Conservation (phyloP, 2,329 filamentous ascomycete species). For the Teratosphaeria destructans region DNA sequence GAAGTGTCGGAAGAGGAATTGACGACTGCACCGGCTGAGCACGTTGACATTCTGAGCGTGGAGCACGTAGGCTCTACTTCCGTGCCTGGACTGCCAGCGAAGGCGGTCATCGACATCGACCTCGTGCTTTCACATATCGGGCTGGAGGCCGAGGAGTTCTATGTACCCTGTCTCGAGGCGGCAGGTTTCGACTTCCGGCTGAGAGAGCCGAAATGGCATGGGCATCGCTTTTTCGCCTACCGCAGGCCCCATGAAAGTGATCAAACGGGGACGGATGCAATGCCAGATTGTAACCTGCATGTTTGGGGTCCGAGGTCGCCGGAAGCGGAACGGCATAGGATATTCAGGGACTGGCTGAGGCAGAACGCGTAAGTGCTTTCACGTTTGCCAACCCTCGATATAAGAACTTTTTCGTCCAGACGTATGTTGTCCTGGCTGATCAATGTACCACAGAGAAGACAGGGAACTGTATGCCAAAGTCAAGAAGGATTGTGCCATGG, state of each 20-base stretch:
- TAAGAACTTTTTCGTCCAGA: background rate
- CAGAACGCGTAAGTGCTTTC: background rate
- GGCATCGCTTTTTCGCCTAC: slow-evolving; percentile 38
- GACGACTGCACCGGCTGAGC: background rate
- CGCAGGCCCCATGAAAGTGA: background rate
- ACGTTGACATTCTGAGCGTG: slow-evolving; percentile 25
- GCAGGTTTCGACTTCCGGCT: slow-evolving; percentile 38
- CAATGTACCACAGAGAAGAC: slow-evolving; percentile 23
- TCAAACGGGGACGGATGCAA: slow-evolving; percentile 19
- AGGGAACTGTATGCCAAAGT: slow-evolving; percentile 29
- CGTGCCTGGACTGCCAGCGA: slow-evolving; percentile 40
- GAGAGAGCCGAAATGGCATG: slow-evolving; percentile 39
- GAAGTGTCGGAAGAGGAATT: background rate
- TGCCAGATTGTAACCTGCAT: slow-evolving; percentile 32
- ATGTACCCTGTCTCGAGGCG: slow-evolving; percentile 34
- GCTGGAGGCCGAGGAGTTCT: slow-evolving; percentile 14
- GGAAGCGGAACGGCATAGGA: slow-evolving; percentile 34
- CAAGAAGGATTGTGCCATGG: slow-evolving; percentile 29
- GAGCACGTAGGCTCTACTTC: slow-evolving; percentile 43
- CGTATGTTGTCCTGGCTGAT: background rate
- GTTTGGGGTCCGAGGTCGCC: slow-evolving; percentile 37
- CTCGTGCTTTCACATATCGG: slow-evolving; percentile 27
- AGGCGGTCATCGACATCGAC: slow-evolving; percentile 45
- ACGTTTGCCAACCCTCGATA: background rate
- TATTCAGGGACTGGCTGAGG: slow-evolving; percentile 38